Percentiles rank a stretch among this genome's conserved stretches.
phyloP scores from a whole-genome alignment of 2,329 filamentous ascomycete species.

The Torrubiellomyces zombiae region DNA sequence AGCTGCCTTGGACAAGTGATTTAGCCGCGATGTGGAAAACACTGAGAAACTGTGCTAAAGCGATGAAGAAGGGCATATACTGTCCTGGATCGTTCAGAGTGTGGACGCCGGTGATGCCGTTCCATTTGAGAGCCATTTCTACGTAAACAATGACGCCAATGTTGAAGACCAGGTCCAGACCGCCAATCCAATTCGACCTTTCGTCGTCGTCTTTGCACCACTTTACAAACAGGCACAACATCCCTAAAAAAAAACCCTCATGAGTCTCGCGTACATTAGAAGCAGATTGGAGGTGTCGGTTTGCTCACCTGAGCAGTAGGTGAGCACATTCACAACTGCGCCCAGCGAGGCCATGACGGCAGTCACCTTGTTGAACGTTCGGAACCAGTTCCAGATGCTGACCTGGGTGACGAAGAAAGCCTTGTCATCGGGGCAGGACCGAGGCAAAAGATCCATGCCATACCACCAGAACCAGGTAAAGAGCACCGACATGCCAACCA shows the following conservation, averaged over 20 bases:
- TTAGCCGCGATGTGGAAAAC: constrained; percentile 8
- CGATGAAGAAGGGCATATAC: constrained; percentile 12
- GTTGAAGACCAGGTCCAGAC: constrained; percentile 8
- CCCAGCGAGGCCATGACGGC: constrained; percentile 6
- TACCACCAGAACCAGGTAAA: constrained; percentile 11
- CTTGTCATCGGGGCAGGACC: constrained; percentile 8
- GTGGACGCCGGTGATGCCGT: constrained; percentile 8
- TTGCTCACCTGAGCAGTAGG: constrained; percentile 6
- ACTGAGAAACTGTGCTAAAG: constrained; percentile 8
- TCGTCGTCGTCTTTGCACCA: constrained; percentile 1
- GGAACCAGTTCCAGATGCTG: constrained; percentile 11
- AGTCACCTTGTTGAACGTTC: constrained; percentile 10
- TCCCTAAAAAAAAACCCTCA: too few species aligned
- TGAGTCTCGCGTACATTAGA: too few species aligned
- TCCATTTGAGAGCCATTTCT: constrained; percentile 10
- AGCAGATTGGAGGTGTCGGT: too few species aligned
- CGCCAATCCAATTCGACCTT: too few species aligned
- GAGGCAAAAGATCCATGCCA: constrained; percentile 9
- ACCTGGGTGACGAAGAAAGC: constrained; percentile 13
- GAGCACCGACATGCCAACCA: constrained; percentile 6
- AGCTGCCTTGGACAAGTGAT: constrained; percentile 1
- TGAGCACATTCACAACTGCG: constrained; percentile 3
- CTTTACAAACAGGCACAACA: too few species aligned
- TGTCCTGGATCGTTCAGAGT: constrained; percentile 8
- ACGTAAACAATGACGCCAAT: constrained; percentile 11